phyloP scores from a whole-genome alignment of 1,284 basidiomycete species.

The Phaffia rhodozyma region DNA sequence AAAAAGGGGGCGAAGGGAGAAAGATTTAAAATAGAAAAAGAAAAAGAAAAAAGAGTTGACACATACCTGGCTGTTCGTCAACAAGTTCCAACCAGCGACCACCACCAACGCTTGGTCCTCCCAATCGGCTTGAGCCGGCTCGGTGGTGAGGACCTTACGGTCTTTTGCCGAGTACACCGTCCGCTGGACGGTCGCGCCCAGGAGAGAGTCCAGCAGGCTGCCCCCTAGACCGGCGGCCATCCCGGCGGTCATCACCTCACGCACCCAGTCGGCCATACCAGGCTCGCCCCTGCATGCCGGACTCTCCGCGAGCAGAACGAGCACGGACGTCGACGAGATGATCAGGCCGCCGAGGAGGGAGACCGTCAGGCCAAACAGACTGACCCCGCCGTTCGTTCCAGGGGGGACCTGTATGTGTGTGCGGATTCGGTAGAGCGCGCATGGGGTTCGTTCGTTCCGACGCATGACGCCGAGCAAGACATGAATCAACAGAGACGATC shows the following conservation, averaged over 20 bases:
- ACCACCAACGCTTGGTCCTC: background rate
- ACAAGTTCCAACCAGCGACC: conserved; percentile 4
- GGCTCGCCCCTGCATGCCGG: conserved; percentile 38
- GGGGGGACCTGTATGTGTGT: conserved; percentile 61
- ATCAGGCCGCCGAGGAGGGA: conserved; percentile 60
- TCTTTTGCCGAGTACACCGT: conserved; percentile 58
- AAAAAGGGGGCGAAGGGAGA: no score
- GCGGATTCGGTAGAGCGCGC: no score
- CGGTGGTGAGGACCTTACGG: conserved; percentile 50
- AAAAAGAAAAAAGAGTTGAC: background rate
- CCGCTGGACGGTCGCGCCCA: conserved; percentile 77
- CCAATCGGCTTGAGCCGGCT: background rate
- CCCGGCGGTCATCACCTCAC: conserved; percentile 47
- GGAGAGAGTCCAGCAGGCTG: conserved; percentile 69
- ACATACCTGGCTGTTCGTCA: conserved; percentile 1
- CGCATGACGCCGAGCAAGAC: no score
- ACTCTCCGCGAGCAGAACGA: conserved; percentile 54
- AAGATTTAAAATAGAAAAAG: background rate
- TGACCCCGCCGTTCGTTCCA: conserved; percentile 85
- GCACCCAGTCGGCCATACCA: conserved; percentile 31
- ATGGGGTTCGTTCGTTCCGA: no score
- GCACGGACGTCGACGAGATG: conserved; percentile 52
- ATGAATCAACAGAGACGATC: no score
- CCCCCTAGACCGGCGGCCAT: conserved; percentile 56
- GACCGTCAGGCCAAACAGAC: conserved; percentile 57